phyloP scores from a whole-genome alignment of 164 flowering plant species.

The Protea cynaroides region DNA sequence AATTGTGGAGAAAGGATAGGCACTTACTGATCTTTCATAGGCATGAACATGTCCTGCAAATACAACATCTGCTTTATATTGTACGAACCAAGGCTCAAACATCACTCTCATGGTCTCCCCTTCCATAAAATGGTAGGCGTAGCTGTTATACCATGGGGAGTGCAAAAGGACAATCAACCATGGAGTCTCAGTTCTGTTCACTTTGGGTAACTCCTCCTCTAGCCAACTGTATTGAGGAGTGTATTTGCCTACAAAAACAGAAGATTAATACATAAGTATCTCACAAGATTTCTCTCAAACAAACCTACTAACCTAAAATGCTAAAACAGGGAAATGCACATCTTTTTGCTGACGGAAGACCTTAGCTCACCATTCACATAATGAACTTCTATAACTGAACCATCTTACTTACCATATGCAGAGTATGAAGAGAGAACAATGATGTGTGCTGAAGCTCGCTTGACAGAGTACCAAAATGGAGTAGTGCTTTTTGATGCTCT shows the following conservation, averaged over 20 bases:
- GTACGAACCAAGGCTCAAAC: conserved; percentile 68
- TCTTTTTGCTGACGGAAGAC: too few species aligned
- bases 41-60: conserved; percentile 94
- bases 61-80: conserved; percentile 71
- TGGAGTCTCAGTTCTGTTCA: conserved; percentile 72
- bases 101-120: conserved; percentile 79
- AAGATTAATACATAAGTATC: background rate
- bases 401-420: conserved; percentile 70
- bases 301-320: too few species aligned
- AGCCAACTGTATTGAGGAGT: conserved; percentile 81
- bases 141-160: conserved; percentile 62
- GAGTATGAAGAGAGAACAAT: conserved; percentile 76
- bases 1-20: too few species aligned
- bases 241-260: conserved; percentile 36
- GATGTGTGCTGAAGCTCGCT: conserved; percentile 75
- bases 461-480: conserved; percentile 80
- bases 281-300: too few species aligned
- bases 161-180: conserved; percentile 87
- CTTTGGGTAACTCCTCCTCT: conserved; percentile 52
- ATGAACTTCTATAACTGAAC: too few species aligned
- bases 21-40: conserved; percentile 78
- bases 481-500: conserved; percentile 51
- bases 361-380: too few species aligned
- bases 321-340: too few species aligned
- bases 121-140: conserved; percentile 75